phyloP scores from a whole-genome alignment of 2,329 filamentous ascomycete genomes.

The Alternaria infectoria region DNA sequence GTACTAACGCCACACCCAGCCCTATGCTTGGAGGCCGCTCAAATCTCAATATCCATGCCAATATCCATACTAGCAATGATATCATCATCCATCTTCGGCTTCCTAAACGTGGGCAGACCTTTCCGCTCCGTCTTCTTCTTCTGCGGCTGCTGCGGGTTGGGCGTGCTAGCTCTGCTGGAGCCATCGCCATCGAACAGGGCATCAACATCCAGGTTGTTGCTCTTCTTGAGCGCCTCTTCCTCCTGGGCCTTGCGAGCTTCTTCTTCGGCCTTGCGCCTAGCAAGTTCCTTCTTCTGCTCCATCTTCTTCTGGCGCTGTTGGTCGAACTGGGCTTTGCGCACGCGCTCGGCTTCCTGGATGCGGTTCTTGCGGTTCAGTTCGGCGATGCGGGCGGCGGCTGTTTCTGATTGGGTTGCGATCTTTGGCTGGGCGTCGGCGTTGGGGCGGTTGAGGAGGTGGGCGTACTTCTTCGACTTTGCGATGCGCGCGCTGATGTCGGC shows the following conservation, averaged over 20 bases:
- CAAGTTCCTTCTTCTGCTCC: slow-evolving; percentile 54
- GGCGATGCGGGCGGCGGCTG: slow-evolving; percentile 81
- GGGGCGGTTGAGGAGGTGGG: slow-evolving; percentile 65
- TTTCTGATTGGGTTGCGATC: slow-evolving; percentile 61
- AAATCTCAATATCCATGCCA: slow-evolving; percentile 90
- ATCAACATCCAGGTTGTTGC: slow-evolving; percentile 47
- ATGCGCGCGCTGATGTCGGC: slow-evolving; percentile 82
- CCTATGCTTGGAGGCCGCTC: slow-evolving; percentile 15
- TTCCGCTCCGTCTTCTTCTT: slow-evolving; percentile 63
- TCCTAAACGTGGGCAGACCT: slow-evolving; percentile 71
- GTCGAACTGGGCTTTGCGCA: slow-evolving; percentile 87
- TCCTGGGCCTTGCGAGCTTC: slow-evolving; percentile 54
- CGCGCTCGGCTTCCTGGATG: slow-evolving; percentile 81
- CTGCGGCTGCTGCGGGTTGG: slow-evolving; percentile 57
- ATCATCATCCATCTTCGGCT: slow-evolving; percentile 87
- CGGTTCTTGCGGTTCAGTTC: slow-evolving; percentile 86
- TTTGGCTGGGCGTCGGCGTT: slow-evolving; percentile 65
- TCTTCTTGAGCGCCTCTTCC: slow-evolving; percentile 34
- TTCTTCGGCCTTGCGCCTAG: slow-evolving; percentile 55
- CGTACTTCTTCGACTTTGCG: slow-evolving; percentile 64
- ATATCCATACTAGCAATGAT: slow-evolving; percentile 88
- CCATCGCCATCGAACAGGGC: slow-evolving; percentile 56
- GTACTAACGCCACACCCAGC: too few species aligned
- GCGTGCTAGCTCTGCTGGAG: slow-evolving; percentile 49
- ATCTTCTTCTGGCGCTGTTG: slow-evolving; percentile 60